Evolutionary conservation across 176 grass and related monocot species (phyloP), one percentile per base, ranked within the genome.

Genomic region (Cenchrus fungigraminus): DNA sequence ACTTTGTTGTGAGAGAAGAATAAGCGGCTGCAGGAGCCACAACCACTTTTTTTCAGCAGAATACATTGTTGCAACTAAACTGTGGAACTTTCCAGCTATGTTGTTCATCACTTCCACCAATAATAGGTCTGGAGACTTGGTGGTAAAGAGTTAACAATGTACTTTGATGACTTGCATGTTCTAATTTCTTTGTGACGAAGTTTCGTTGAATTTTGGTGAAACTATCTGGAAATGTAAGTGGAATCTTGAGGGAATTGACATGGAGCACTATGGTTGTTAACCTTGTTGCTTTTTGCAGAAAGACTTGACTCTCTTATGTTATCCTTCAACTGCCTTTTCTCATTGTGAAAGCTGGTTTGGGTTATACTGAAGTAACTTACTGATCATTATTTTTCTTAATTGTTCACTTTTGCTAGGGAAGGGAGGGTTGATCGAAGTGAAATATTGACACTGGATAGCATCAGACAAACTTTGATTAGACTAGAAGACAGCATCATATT

Each of bases 401-500:
- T 63, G 14, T 40, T 40, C 16, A 14, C 13, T 58, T 91, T 67
- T 88, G 76, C 16, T 72, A 97, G 94, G 47, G 29, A 79, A 57
- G 88, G 84, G 80, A 92, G 97, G 82, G 68, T 99, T 25, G 97
- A 99, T 91, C 88, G 82, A 81, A 99, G 97, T 91, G 91, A 97
- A 49, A 93, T 75, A 17, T 72, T 99, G 76, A 94, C 84, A 17
- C 84, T 99, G 67, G 97, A 97, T 49, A 82, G 86, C 56, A 91
- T 96, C 65, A 90, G 94, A 62, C 85, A 89, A 46, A 89, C 94
- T 52, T 80, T 99, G 81, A 96, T 99, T 73, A 82, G 94, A 52
- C 94, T 94, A 92, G 97, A 99, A 89, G 97, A 99, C 84, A 97
- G 90, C 84, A 99, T 99, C 79, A 99, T 99, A 86, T 99, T 94